These are phyloP conservation scores for Tricholoma sp. DNA, from an alignment of 768 basidiomycete species.

Conservation along the genomic window DNA sequence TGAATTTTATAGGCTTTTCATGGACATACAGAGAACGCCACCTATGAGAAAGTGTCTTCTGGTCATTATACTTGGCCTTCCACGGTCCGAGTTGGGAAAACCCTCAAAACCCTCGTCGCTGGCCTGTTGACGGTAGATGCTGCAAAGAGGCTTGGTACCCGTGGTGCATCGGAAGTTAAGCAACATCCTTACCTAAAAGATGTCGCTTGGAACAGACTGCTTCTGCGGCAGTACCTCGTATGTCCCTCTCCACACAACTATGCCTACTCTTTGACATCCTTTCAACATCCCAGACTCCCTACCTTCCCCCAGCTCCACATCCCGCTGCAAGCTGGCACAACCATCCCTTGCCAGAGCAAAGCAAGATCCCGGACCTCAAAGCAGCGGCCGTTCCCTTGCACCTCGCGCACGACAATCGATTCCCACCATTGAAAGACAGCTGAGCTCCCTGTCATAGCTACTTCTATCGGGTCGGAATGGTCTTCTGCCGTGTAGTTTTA, in stretches of 20 bases:
- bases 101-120: constrained; percentile 37
- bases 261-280: not conserved
- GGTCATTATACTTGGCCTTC: constrained; percentile 36
- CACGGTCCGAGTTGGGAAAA: constrained; percentile 28
- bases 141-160: constrained; percentile 33
- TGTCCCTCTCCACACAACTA: constrained; percentile 13
- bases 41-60: constrained; percentile 21
- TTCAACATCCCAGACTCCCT: constrained; percentile 33
- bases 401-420: constrained; percentile 33
- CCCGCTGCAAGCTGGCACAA: constrained; percentile 32
- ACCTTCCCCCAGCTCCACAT: constrained; percentile 24
- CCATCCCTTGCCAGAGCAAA: constrained; percentile 29
- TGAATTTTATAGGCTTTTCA: constrained; percentile 12
- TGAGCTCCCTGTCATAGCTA: not conserved
- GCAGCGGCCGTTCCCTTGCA: constrained; percentile 28
- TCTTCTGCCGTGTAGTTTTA: not conserved
- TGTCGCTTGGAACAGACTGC: constrained; percentile 45
- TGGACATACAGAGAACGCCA: constrained; percentile 16
- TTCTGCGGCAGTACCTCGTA: constrained; percentile 39
- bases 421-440: constrained; percentile 11
- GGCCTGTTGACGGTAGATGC: constrained; percentile 35
- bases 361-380: constrained; percentile 34
- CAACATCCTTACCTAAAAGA: constrained; percentile 40
- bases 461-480: not conserved
- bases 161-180: constrained; percentile 28